phyloP scores from a whole-genome alignment of 257 asterid species.

The Cordia subcordata region DNA sequence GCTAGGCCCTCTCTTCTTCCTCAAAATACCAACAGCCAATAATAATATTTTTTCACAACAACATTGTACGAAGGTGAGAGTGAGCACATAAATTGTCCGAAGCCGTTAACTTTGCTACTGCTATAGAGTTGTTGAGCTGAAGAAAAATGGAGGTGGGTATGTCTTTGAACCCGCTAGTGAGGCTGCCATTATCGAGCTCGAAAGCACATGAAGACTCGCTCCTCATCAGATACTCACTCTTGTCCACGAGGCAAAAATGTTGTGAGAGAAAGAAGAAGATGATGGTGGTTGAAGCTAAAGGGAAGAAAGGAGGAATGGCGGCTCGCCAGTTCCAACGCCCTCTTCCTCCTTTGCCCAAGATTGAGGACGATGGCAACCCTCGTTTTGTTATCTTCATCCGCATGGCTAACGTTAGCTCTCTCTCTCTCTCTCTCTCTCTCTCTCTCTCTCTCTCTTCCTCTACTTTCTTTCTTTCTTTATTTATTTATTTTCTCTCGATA shows the following conservation, averaged over 20 bases:
- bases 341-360: slow-evolving; percentile 80
- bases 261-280: slow-evolving; percentile 2
- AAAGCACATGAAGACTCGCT: slow-evolving; percentile 31
- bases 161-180: slow-evolving; percentile 58
- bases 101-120: too few species aligned
- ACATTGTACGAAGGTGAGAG: neutral
- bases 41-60: neutral
- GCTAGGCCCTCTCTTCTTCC: neutral
- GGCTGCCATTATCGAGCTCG: slow-evolving; percentile 48
- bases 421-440: slow-evolving; percentile 6
- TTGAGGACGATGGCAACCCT: slow-evolving; percentile 98
- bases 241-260: slow-evolving; percentile 24
- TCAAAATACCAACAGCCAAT: neutral
- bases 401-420: slow-evolving; percentile 62
- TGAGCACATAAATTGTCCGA: neutral
- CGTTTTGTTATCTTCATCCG: slow-evolving; percentile 86
- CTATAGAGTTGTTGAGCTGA: neutral
- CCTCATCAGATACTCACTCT: slow-evolving; percentile 42
- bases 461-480: neutral
- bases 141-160: slow-evolving; percentile 50
- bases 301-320: slow-evolving; percentile 93
- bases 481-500: too few species aligned
- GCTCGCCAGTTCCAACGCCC: slow-evolving; percentile 63
- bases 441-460: slow-evolving; percentile 9
- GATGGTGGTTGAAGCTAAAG: slow-evolving; percentile 71